A percentile compares a stretch with the other conserved stretches of the same genome.
Evolutionary conservation across 176 grass and related monocot genomes (phyloP).

Genomic region (Aegilops bicornis): DNA sequence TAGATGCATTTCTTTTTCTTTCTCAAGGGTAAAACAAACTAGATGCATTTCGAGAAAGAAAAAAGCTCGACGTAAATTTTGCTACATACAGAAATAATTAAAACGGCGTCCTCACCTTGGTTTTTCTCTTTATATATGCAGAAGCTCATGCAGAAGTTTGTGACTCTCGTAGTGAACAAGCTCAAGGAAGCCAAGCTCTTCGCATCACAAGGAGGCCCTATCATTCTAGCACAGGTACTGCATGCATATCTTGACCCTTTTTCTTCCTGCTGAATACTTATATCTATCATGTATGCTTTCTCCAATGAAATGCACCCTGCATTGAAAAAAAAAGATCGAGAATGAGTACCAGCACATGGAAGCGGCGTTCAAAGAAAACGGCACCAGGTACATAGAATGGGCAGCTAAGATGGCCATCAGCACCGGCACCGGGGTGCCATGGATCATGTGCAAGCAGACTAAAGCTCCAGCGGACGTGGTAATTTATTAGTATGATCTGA

Average conservation of each 20-base stretch:
- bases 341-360: constrained; percentile 79
- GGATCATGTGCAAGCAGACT: constrained; percentile 93
- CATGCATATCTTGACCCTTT: not conserved
- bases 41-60: not conserved
- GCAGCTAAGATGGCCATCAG: constrained; percentile 54
- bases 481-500: constrained; percentile 14
- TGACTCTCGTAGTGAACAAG: constrained; percentile 49
- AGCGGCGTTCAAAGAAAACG: constrained; percentile 46
- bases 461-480: constrained; percentile 75
- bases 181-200: constrained; percentile 84
- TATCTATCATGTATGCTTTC: not conserved
- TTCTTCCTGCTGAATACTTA: not conserved
- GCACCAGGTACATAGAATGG: constrained; percentile 67
- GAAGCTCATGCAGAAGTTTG: constrained; percentile 68
- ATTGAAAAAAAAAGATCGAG: constrained; percentile 56
- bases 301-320: not conserved
- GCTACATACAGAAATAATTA: not conserved
- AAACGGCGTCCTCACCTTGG: not conserved
- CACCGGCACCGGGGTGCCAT: constrained; percentile 61
- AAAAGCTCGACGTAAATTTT: not conserved
- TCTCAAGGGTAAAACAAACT: too few relatives aligned
- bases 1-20: not conserved
- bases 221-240: constrained; percentile 80
- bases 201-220: constrained; percentile 80
- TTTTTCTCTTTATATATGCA: constrained; percentile 27